Evolutionary conservation across 495 filamentous ascomycete species (phyloP), one percentile per base, ranked within the genome.

Genomic region (Entonaema liquescens): DNA sequence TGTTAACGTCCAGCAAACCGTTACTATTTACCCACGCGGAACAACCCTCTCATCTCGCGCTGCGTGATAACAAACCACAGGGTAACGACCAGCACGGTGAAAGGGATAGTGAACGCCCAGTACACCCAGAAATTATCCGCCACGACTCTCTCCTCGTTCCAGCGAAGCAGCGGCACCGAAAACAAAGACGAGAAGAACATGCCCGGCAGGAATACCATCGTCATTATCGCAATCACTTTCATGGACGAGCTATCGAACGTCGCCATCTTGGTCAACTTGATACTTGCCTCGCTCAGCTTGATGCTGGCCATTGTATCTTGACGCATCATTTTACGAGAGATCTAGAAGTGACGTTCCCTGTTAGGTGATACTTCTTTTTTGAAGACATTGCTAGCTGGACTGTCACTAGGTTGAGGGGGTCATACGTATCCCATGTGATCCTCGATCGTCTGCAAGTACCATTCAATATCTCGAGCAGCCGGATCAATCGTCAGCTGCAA

Each of bases 161-260:
- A 79, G 9, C 74, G 42, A 25, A 80, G 67, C 5, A 75, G 68
- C 8, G 77, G 75, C 13, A 80, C 65, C 1, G 78, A 70, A 19
- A 82, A 77, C 13, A 80, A 67, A 3, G 78, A 56, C 13, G 78
- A 68, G 21, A 81, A 65, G 52, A 87, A 86, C 13, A 82, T 87
- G 0, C 83, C 84, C 0, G 85, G 85, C 2, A 88, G 66, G 68
- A 88, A 87, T 13, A 83, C 72, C 84, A 88, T 86, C 23, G 86
- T 84, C 28, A 88, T 70, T 3, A 82, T 76, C 8, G 86, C 84
- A 26, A 88, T 83, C 31, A 81, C 82, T 65, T 83, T 86, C 85
- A 87, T 88, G 4, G 80, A 80, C 5, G 80, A 80, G 49, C 80
- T 83, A 59, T 87, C 84, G 35, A 76, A 67, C 56, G 80, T 80